A percentile compares a stretch with the other conserved stretches of the same genome.
phyloP scores from a whole-genome alignment of 139 green algal species.

The Volvox africanus region DNA sequence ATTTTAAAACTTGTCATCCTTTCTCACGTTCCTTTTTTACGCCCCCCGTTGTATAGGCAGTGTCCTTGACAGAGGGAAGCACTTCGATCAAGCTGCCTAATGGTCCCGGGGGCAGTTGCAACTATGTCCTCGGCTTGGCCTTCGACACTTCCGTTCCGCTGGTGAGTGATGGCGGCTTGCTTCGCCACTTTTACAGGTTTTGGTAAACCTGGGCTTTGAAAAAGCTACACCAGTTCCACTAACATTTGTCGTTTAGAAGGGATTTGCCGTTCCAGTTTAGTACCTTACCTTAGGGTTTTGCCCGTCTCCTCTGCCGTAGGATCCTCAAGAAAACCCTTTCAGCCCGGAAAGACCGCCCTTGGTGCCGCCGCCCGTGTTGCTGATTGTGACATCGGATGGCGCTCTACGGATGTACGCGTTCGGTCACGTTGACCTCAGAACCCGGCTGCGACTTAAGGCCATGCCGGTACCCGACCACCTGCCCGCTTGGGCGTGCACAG shows the following conservation, averaged over 20 bases:
- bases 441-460: neutral
- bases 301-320: neutral
- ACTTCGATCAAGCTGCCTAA: conserved; percentile 70
- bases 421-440: conserved; percentile 38
- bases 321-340: conserved; percentile 51
- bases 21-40: too few species aligned
- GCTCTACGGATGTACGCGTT: conserved; percentile 69
- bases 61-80: conserved; percentile 64
- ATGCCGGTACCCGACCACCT: neutral
- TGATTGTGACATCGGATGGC: conserved; percentile 72
- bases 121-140: conserved; percentile 73
- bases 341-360: conserved; percentile 57
- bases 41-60: too few species aligned
- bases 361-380: conserved; percentile 60
- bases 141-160: conserved; percentile 46
- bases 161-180: neutral
- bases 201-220: neutral
- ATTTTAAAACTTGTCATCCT: too few species aligned
- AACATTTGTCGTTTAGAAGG: neutral
- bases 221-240: neutral
- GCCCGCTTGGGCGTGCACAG: neutral
- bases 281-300: neutral
- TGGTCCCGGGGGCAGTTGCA: conserved; percentile 63
- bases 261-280: too few species aligned
- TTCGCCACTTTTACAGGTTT: neutral